A percentile compares a stretch with the other conserved stretches of the same genome.
Evolutionary conservation across 371 early-diverging fungal species (phyloP).

Genomic region (Basidiobolus meristosporus): DNA sequence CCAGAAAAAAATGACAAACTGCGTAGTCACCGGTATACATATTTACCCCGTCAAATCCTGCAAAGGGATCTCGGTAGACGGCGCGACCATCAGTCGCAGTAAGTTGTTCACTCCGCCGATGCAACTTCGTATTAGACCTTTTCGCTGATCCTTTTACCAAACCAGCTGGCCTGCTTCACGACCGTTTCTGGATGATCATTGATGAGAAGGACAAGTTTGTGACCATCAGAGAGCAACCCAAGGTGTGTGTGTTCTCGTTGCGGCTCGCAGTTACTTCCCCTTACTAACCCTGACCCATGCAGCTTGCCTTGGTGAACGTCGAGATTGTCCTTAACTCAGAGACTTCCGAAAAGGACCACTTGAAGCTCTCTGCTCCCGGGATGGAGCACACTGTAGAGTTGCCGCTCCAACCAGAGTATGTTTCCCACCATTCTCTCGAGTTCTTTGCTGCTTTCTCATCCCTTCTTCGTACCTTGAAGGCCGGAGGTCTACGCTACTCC

Average conservation of each 20-base stretch:
- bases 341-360: not conserved
- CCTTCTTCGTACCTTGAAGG: not conserved
- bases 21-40: conserved; percentile 1
- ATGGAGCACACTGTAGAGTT: conserved; percentile 1
- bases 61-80: conserved; percentile 3
- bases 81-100: not conserved
- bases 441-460: not conserved
- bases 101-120: conserved; percentile 1
- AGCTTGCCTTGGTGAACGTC: conserved; percentile 2
- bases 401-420: conserved; percentile 3
- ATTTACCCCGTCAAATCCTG: conserved; percentile 7
- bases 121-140: not conserved
- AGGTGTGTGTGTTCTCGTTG: conserved; percentile 1
- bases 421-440: not conserved
- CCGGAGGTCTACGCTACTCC: not conserved
- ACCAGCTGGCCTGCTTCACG: conserved; percentile 5
- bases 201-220: conserved; percentile 1
- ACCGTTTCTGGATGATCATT: conserved; percentile 6
- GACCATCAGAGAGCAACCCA: conserved; percentile 4
- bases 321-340: not conserved
- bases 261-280: not conserved
- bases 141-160: not conserved
- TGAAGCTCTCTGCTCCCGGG: conserved; percentile 1
- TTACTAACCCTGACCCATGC: not conserved
- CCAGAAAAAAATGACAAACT: too few relatives aligned